phyloP scores from a whole-genome alignment of 192 early-diverging fungal genomes.

The Cladochytrium replicatum region DNA sequence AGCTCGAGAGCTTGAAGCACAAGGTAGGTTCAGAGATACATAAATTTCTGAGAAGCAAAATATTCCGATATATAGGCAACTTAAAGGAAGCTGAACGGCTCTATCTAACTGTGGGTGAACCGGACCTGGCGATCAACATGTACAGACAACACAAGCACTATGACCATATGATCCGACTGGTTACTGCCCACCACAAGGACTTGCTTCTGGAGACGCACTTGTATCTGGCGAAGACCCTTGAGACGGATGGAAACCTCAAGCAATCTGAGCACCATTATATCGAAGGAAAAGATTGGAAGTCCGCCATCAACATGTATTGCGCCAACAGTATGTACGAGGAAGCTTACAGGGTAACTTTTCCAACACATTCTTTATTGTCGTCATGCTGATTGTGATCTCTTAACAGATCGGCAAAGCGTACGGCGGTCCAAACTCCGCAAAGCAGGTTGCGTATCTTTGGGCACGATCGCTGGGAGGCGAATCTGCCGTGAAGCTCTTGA shows the following conservation, averaged over 20 bases:
- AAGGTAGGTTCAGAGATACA: conserved; percentile 21
- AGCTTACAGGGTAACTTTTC: conserved; percentile 40
- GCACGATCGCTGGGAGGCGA: conserved; percentile 53
- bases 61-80: conserved; percentile 24
- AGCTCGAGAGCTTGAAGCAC: conserved; percentile 48
- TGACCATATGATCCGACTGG: conserved; percentile 55
- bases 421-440: conserved; percentile 44
- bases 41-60: conserved; percentile 9
- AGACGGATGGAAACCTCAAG: conserved; percentile 51
- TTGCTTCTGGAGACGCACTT: conserved; percentile 49
- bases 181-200: conserved; percentile 52
- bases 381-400: background rate
- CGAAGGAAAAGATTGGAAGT: conserved; percentile 53
- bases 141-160: conserved; percentile 61
- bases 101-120: conserved; percentile 49
- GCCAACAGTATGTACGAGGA: conserved; percentile 54
- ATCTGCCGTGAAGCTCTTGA: conserved; percentile 51
- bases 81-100: conserved; percentile 55
- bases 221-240: conserved; percentile 50
- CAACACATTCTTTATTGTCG: background rate
- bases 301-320: conserved; percentile 60
- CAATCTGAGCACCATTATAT: conserved; percentile 54
- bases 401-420: conserved; percentile 42
- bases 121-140: conserved; percentile 61
- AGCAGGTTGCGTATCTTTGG: conserved; percentile 61